These are phyloP conservation scores for Leishmania tropica DNA, from an alignment of 208 protist genomes.

Conservation along the genomic window DNA sequence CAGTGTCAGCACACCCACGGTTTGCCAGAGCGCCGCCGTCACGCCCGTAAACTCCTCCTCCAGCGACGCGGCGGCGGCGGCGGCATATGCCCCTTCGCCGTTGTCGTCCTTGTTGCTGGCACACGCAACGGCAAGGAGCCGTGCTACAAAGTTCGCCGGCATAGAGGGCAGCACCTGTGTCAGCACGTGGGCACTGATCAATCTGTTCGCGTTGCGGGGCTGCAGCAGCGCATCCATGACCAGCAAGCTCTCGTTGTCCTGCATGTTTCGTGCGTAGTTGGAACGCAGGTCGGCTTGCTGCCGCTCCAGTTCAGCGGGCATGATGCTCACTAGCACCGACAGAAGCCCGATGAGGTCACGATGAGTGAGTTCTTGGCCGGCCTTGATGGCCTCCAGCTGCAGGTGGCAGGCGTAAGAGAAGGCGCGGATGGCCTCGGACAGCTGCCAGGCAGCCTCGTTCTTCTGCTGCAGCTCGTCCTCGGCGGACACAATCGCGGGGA, in stretches of 20 bases:
- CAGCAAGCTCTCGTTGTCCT: slow-evolving; percentile 42
- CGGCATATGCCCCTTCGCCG: background rate
- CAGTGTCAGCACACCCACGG: slow-evolving; percentile 60
- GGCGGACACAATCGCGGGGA: slow-evolving; percentile 17
- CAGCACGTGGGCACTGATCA: slow-evolving; percentile 30
- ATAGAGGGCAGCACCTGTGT: slow-evolving; percentile 18
- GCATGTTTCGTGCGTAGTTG: slow-evolving; percentile 37
- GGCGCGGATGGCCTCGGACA: slow-evolving; percentile 64
- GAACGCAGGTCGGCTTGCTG: slow-evolving; percentile 25
- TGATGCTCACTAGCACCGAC: slow-evolving; percentile 54
- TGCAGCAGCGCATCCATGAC: slow-evolving; percentile 47
- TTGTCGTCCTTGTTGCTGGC: slow-evolving; percentile 4
- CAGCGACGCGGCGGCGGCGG: background rate
- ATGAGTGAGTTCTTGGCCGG: slow-evolving; percentile 45
- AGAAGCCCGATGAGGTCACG: slow-evolving; percentile 58
- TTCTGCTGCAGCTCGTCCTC: slow-evolving; percentile 52
- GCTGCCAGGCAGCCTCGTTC: slow-evolving; percentile 40
- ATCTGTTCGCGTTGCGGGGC: slow-evolving; percentile 26
- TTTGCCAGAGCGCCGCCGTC: slow-evolving; percentile 51
- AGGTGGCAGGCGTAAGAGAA: slow-evolving; percentile 46
- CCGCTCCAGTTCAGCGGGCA: slow-evolving; percentile 27
- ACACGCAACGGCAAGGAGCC: slow-evolving; percentile 9
- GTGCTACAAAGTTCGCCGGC: slow-evolving; percentile 7
- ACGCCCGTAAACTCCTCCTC: slow-evolving; percentile 11
- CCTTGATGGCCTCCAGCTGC: slow-evolving; percentile 60